Evolutionary conservation across 441 rosid genomes (phyloP), one percentile per base, ranked within the genome.

Genomic region (Gossypium aridum): DNA sequence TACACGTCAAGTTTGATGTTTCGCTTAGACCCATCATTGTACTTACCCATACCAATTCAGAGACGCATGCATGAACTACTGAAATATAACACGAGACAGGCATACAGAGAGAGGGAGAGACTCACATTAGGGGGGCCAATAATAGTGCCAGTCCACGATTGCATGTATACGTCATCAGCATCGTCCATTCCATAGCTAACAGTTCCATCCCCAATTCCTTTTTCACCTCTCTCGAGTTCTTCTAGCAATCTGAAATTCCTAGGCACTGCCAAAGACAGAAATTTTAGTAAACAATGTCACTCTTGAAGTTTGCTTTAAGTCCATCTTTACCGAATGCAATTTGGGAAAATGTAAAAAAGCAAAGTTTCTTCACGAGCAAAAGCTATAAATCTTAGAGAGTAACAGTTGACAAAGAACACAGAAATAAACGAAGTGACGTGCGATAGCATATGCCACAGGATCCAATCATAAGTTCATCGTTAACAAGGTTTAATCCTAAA

Each of bases 111-210:
- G 17, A 72, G 45, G 56, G 39, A 60, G 13, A 66, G 23, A 43
- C 85, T 64, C 79, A 88, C 94, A 81, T 81, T 85, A 25, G 90
- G 87, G n/a, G 94, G 94, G 14, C 94, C 94, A 25, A 90, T 90
- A 74, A 90, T 83, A 57, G 94, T 90, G 72, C 94, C 92, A 10
- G 94, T 88, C 94, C 90, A 90, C 3, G 92, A 90, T 70, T 87
- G 92, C 94, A 88, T 90, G 70, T 70, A 83, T 75, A 88, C 81
- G 76, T 90, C 94, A 76, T 90, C 94, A 65, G 87, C 90, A 73
- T 88, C 90, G 20, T 90, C 94, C 92, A 89, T 89, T 74, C 94
- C 94, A 76, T 88, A 89, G 86, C 94, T 89, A 70, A 89, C 94
- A 53, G 91, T 88, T 70, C 94, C 94, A 81, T 86, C 89, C 17